phyloP scores from a whole-genome alignment of 352 stramenopile genomes.

The Phytopythium helicoides region DNA sequence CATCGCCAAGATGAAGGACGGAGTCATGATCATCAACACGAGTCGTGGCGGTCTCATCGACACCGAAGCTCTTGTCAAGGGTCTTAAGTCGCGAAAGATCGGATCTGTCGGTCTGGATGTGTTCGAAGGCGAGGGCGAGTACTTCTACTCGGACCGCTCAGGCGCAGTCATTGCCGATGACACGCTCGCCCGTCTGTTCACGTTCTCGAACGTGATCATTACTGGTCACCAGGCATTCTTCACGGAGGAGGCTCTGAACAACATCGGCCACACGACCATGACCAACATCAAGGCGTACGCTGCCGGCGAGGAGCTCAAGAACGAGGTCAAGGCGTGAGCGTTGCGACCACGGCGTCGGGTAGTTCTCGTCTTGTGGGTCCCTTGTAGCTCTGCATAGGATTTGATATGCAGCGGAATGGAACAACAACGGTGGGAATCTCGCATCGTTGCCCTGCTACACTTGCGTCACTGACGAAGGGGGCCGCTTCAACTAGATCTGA shows the following conservation, averaged over 20 bases:
- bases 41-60: constrained; percentile 86
- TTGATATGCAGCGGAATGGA: background rate
- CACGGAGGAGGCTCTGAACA: constrained; percentile 70
- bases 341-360: background rate
- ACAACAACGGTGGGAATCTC: no score
- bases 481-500: no score
- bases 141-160: constrained; percentile 79
- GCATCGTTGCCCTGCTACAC: no score
- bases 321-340: constrained; percentile 48
- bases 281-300: constrained; percentile 65
- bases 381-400: background rate
- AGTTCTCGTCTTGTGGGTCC: constrained; percentile 5
- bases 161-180: constrained; percentile 67
- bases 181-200: constrained; percentile 69
- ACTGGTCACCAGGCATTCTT: constrained; percentile 83
- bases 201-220: constrained; percentile 81
- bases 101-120: constrained; percentile 83
- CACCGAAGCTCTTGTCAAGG: constrained; percentile 75
- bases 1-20: constrained; percentile 86
- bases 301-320: constrained; percentile 39
- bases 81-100: constrained; percentile 80
- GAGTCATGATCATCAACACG: constrained; percentile 91
- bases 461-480: no score
- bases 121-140: constrained; percentile 78
- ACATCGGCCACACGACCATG: constrained; percentile 73